phyloP scores from a whole-genome alignment of 2,329 filamentous ascomycete genomes.

The Amesomyces nigricolor region DNA sequence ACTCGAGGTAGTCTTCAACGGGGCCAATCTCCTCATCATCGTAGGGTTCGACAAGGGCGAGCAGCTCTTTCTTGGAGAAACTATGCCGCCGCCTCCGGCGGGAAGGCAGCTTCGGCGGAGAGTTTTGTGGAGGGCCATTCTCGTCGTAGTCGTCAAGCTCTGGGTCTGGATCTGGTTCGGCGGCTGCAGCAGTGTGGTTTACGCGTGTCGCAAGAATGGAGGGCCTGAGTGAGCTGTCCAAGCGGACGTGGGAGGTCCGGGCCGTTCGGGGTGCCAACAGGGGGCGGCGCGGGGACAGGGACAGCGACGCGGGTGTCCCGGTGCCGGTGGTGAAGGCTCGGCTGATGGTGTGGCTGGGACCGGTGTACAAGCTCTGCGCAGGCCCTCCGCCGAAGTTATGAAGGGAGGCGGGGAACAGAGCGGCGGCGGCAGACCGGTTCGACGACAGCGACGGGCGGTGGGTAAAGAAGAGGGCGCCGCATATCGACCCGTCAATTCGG shows the following conservation, averaged over 20 bases:
- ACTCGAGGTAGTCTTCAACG: slow-evolving; percentile 49
- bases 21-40: slow-evolving; percentile 37
- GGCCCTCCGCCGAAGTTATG: slow-evolving; percentile 20
- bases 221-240: slow-evolving; percentile 18
- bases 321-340: slow-evolving; percentile 1
- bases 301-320: background rate
- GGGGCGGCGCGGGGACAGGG: background rate
- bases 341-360: background rate
- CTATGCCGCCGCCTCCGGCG: background rate
- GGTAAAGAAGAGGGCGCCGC: slow-evolving; percentile 49
- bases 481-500: slow-evolving; percentile 56
- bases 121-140: background rate
- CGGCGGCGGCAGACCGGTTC: slow-evolving; percentile 23
- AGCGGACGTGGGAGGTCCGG: slow-evolving; percentile 12
- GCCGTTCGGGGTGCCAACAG: slow-evolving; percentile 12
- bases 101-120: background rate
- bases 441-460: slow-evolving; percentile 38
- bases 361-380: slow-evolving; percentile 7
- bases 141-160: background rate
- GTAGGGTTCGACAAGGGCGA: slow-evolving; percentile 48
- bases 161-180: background rate
- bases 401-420: background rate
- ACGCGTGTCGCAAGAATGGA: slow-evolving; percentile 15
- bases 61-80: slow-evolving; percentile 39
- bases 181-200: slow-evolving; percentile 19